Evolutionary conservation across 2,329 filamentous ascomycete species (phyloP).

Genomic region (Pseudogymnoascus sp.): DNA sequence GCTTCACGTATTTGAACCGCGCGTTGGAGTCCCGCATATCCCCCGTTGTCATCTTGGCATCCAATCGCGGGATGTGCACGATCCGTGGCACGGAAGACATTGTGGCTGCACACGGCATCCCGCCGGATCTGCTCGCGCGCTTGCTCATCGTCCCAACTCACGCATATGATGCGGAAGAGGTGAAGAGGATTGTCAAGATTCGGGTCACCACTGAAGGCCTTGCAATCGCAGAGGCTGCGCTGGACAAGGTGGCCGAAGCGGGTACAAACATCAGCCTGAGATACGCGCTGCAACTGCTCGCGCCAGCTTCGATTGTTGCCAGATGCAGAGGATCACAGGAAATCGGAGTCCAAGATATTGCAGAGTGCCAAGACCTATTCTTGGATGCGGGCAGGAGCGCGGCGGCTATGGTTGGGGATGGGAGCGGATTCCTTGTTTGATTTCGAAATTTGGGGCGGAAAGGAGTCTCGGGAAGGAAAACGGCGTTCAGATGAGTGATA

Average conservation of each 20-base stretch:
- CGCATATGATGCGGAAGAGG: slow-evolving; percentile 80
- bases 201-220: slow-evolving; percentile 77
- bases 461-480: slow-evolving; percentile 10
- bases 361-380: slow-evolving; percentile 77
- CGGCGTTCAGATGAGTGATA: slow-evolving; percentile 5
- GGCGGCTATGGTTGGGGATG: slow-evolving; percentile 56
- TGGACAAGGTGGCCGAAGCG: slow-evolving; percentile 79
- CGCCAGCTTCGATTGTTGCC: slow-evolving; percentile 65
- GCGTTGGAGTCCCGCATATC: slow-evolving; percentile 93
- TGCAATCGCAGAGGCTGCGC: slow-evolving; percentile 69
- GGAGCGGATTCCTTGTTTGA: slow-evolving; percentile 50
- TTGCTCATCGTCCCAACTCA: slow-evolving; percentile 94
- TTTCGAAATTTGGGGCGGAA: slow-evolving; percentile 10
- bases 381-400: slow-evolving; percentile 76
- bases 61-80: slow-evolving; percentile 88
- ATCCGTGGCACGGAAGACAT: slow-evolving; percentile 82
- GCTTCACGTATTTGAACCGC: slow-evolving; percentile 97
- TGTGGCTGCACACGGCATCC: slow-evolving; percentile 84
- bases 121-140: slow-evolving; percentile 84
- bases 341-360: slow-evolving; percentile 70
- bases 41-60: slow-evolving; percentile 94
- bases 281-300: slow-evolving; percentile 84
- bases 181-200: slow-evolving; percentile 83
- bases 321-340: slow-evolving; percentile 71
- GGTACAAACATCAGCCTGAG: slow-evolving; percentile 84